Evolutionary conservation across 257 asterid species (phyloP).

Genomic region (Jacaranda copaia): DNA sequence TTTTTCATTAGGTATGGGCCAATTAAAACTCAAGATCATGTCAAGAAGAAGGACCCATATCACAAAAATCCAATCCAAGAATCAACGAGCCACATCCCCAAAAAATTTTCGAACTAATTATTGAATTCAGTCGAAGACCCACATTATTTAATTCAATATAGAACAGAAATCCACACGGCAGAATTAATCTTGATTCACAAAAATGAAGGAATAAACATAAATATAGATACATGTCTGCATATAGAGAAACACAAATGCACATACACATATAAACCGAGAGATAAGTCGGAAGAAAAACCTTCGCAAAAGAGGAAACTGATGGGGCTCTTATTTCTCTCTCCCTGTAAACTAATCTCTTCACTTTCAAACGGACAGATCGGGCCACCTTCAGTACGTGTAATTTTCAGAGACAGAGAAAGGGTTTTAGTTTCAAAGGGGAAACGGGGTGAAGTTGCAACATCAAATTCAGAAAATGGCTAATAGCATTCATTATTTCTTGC

Average conservation of each 20-base stretch:
- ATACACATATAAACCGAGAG: neutral
- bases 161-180: conserved; percentile 5
- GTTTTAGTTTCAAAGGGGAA: neutral
- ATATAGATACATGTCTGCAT: neutral
- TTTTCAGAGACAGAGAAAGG: neutral
- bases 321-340: conserved; percentile 23
- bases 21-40: conserved; percentile 25
- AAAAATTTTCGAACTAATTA: neutral
- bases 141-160: neutral
- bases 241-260: conserved; percentile 2
- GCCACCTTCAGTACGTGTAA: conserved; percentile 30
- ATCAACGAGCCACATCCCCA: neutral
- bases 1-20: neutral
- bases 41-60: neutral
- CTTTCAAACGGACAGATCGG: conserved; percentile 20
- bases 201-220: neutral
- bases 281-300: neutral
- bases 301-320: conserved; percentile 4
- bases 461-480: neutral
- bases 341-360: conserved; percentile 3
- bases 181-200: neutral
- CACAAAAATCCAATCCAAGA: neutral
- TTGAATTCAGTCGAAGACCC: conserved; percentile 3
- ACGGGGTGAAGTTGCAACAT: neutral
- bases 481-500: neutral